Percentiles rank a stretch among this genome's conserved stretches.
Evolutionary conservation across 208 protist genomes (phyloP).

Genomic region (Leishmania guyanensis): DNA sequence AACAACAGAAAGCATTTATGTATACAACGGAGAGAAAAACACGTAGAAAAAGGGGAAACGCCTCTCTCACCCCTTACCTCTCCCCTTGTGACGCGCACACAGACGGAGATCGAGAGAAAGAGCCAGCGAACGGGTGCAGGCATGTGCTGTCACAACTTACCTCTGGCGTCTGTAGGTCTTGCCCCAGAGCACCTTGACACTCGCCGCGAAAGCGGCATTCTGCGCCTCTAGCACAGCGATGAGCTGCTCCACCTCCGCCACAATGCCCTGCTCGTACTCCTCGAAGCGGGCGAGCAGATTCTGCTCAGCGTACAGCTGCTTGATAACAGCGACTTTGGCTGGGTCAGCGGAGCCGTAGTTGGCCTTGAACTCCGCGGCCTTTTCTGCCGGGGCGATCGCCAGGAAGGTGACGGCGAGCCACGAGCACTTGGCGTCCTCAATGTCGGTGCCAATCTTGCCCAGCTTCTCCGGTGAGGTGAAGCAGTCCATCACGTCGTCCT

Average conservation of each 20-base stretch:
- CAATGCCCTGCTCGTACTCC: conserved; percentile 80
- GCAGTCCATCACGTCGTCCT: conserved; percentile 98
- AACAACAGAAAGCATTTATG: not conserved
- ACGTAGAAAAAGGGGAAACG: conserved; percentile 27
- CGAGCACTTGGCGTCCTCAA: conserved; percentile 97
- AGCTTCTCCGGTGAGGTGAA: conserved; percentile 95
- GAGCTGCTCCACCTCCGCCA: conserved; percentile 52
- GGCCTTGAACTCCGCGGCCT: conserved; percentile 80
- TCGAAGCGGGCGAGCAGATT: conserved; percentile 75
- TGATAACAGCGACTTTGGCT: conserved; percentile 84
- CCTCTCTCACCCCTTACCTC: not conserved
- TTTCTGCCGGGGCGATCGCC: conserved; percentile 47
- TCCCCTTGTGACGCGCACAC: not conserved
- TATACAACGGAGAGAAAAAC: conserved; percentile 1
- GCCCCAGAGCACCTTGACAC: conserved; percentile 73
- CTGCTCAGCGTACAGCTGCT: conserved; percentile 86
- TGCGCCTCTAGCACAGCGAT: conserved; percentile 40
- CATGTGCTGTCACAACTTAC: conserved; percentile 18
- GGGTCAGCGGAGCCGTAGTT: conserved; percentile 88
- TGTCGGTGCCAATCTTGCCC: conserved; percentile 98
- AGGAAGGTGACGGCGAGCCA: conserved; percentile 96
- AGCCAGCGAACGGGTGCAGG: not conserved
- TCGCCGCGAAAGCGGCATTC: conserved; percentile 55
- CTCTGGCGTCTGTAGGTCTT: conserved; percentile 92
- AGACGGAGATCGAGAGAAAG: not conserved